A percentile compares a stretch with the other conserved stretches of the same genome.
Evolutionary conservation across 2,329 filamentous ascomycete genomes (phyloP).

Genomic region (Hortaea werneckii): DNA sequence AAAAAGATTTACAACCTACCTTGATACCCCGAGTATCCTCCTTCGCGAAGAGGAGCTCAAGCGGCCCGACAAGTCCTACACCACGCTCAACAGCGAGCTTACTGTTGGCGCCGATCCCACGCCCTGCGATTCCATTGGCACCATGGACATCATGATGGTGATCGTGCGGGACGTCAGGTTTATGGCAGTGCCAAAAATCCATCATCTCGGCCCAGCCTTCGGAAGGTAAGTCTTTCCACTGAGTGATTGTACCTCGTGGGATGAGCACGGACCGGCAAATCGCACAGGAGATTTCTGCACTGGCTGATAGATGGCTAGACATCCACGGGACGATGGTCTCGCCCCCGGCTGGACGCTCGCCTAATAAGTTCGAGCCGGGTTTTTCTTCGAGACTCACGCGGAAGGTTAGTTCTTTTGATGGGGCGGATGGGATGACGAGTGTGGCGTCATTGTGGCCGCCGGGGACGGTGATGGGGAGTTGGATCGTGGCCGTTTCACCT

Average conservation of each 20-base stretch:
- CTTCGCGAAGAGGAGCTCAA: slow-evolving; percentile 61
- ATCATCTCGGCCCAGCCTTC: slow-evolving; percentile 99
- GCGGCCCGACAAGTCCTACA: slow-evolving; percentile 70
- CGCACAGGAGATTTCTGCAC: slow-evolving; percentile 19
- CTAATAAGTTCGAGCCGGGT: slow-evolving; percentile 4
- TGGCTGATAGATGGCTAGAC: slow-evolving; percentile 24
- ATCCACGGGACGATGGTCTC: slow-evolving; percentile 35
- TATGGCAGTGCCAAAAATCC: slow-evolving; percentile 99
- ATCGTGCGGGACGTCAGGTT: slow-evolving; percentile 56
- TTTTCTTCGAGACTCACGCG: slow-evolving; percentile 42
- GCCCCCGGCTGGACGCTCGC: slow-evolving; percentile 11
- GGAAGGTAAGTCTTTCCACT: slow-evolving; percentile 89
- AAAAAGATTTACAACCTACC: slow-evolving; percentile 27
- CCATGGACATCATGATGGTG: slow-evolving; percentile 31
- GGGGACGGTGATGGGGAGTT: slow-evolving; percentile 37
- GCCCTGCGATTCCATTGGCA: slow-evolving; percentile 49
- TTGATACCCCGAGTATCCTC: slow-evolving; percentile 49
- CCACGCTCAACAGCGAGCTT: slow-evolving; percentile 55
- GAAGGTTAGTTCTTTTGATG: slow-evolving; percentile 43
- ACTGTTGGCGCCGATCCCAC: slow-evolving; percentile 78
- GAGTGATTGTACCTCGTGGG: slow-evolving; percentile 28
- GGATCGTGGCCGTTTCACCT: slow-evolving; percentile 33
- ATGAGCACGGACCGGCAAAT: slow-evolving; percentile 19
- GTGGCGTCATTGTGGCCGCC: slow-evolving; percentile 29
- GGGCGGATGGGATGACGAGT: slow-evolving; percentile 40